Evolutionary conservation across 1,139 yeast genomes (phyloP).

Genomic region (Candida freyschussii): DNA sequence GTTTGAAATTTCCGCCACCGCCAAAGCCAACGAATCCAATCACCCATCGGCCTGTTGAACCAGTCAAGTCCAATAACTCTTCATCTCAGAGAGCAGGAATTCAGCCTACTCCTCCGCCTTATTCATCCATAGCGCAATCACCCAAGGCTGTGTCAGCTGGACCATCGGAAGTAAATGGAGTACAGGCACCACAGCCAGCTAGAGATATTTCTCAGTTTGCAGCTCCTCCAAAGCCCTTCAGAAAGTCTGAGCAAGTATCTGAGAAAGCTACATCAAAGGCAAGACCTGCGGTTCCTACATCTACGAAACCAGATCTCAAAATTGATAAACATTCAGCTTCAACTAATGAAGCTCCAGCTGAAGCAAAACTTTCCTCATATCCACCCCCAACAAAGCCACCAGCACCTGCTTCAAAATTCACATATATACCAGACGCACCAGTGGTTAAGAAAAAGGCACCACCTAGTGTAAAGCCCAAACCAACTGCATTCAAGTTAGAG

Average conservation of each 20-base stretch:
- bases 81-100: too few relatives aligned
- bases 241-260: slow-evolving; percentile 13
- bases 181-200: slow-evolving; percentile 5
- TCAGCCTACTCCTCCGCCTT: slow-evolving; percentile 2
- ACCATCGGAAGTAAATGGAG: slow-evolving; percentile 2
- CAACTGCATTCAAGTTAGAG: slow-evolving; percentile 2
- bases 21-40: slow-evolving; percentile 18
- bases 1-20: slow-evolving; percentile 18
- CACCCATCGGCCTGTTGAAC: slow-evolving; percentile 5
- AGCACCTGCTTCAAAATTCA: slow-evolving; percentile 6
- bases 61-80: too few relatives aligned
- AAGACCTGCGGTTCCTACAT: background rate
- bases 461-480: slow-evolving; percentile 16
- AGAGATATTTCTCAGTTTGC: slow-evolving; percentile 15
- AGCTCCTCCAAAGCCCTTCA: slow-evolving; percentile 30
- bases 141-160: slow-evolving; percentile 1
- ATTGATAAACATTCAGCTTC: background rate
- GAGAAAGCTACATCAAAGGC: too few relatives aligned
- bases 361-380: background rate
- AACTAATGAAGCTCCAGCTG: slow-evolving; percentile 1
- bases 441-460: slow-evolving; percentile 11
- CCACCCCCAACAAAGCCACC: slow-evolving; percentile 3
- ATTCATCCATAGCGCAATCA: slow-evolving; percentile 1
- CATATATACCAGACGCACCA: background rate
- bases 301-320: slow-evolving; percentile 2